Evolutionary conservation across 2,329 filamentous ascomycete genomes (phyloP).

Genomic region (Elsinoe perseae): DNA sequence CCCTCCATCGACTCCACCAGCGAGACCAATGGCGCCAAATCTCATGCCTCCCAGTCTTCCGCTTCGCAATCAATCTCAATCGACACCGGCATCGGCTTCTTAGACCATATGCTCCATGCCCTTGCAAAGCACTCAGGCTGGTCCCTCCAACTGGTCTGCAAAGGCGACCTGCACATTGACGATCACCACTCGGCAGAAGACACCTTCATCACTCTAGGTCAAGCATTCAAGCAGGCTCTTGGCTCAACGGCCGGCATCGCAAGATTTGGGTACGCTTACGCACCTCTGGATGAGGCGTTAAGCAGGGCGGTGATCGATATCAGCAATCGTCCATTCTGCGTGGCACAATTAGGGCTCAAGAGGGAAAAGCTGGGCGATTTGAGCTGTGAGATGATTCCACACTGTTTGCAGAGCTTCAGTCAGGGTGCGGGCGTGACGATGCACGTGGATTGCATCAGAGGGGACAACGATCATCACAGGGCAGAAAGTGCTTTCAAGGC

Average conservation of each 20-base stretch:
- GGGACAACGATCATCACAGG: conserved; percentile 90
- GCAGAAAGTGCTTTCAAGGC: conserved; percentile 98
- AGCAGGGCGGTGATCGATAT: conserved; percentile 91
- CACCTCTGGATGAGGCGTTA: conserved; percentile 89
- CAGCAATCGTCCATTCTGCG: conserved; percentile 79
- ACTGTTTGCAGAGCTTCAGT: conserved; percentile 90
- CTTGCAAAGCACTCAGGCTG: conserved; percentile 93
- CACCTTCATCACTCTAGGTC: conserved; percentile 81
- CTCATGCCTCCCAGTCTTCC: conserved; percentile 77
- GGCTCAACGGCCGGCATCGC: conserved; percentile 72
- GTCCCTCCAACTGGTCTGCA: conserved; percentile 75
- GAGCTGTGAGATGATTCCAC: conserved; percentile 93
- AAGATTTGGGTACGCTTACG: conserved; percentile 86
- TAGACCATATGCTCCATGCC: conserved; percentile 98
- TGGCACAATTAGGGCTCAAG: conserved; percentile 74
- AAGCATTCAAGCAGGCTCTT: conserved; percentile 72
- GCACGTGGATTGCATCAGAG: conserved; percentile 86
- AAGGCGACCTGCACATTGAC: conserved; percentile 91
- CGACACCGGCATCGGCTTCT: conserved; percentile 90
- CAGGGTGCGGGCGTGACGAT: conserved; percentile 85
- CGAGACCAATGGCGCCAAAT: conserved; percentile 36
- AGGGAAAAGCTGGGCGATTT: conserved; percentile 91
- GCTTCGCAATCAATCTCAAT: conserved; percentile 79
- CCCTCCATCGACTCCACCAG: conserved; percentile 20
- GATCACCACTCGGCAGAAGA: conserved; percentile 99